These are phyloP conservation scores for Ophiostoma pallidulum DNA, from an alignment of 2,329 filamentous ascomycete species.

Conservation along the genomic window DNA sequence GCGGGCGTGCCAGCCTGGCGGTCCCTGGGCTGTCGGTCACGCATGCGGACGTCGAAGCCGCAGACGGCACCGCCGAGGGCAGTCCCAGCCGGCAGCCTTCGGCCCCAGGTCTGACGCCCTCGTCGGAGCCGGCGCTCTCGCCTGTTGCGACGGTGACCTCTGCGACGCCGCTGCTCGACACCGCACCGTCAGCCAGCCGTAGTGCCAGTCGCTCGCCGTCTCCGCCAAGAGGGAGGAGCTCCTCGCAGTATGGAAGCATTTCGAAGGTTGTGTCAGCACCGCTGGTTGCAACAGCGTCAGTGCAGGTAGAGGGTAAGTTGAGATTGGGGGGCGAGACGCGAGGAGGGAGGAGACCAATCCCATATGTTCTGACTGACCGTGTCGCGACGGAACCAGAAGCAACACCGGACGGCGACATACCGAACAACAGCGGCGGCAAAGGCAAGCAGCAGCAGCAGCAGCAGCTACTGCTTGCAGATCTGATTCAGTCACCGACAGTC, in stretches of 20 bases:
- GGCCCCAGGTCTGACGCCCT: background rate
- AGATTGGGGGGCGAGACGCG: too few species aligned
- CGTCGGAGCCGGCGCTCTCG: background rate
- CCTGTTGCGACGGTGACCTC: constrained; percentile 1
- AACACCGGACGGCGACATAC: background rate
- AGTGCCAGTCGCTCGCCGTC: background rate
- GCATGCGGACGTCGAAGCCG: background rate
- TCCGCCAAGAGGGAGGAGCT: background rate
- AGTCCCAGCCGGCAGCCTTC: background rate
- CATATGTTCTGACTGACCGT: too few species aligned
- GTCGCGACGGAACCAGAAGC: background rate
- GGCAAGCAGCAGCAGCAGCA: background rate
- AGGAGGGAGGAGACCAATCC: too few species aligned
- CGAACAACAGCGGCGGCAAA: background rate
- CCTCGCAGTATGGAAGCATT: constrained; percentile 2
- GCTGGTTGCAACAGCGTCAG: background rate
- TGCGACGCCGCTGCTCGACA: constrained; percentile 1
- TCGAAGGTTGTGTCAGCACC: background rate
- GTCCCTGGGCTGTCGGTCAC: background rate
- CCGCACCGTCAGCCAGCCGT: background rate
- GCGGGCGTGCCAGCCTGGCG: background rate
- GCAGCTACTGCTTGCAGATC: too few species aligned
- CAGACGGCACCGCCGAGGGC: background rate
- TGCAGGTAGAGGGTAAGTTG: background rate
- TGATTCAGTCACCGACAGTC: background rate